Conservation (phyloP, 371 early-diverging fungal genomes). For the Circinella umbellata region DNA sequence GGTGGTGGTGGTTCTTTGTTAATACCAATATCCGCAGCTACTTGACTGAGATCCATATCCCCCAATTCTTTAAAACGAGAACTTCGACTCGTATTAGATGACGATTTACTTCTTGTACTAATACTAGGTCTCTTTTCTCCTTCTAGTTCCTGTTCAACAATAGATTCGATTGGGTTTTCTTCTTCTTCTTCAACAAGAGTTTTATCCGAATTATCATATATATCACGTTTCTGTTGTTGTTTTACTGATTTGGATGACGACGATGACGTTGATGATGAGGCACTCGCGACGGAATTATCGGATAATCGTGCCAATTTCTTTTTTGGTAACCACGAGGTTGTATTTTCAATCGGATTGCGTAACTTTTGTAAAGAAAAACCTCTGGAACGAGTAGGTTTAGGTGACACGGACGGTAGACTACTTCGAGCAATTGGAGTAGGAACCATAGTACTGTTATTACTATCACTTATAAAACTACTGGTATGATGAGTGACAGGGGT, state of each 20-base stretch:
- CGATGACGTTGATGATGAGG: background rate
- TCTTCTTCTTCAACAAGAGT: background rate
- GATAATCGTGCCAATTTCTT: background rate
- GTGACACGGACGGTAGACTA: background rate
- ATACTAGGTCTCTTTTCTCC: background rate
- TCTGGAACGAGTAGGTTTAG: background rate
- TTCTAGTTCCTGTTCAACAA: background rate
- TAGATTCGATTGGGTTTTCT: background rate
- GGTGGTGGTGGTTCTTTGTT: background rate
- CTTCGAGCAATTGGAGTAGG: background rate
- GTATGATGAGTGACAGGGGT: background rate
- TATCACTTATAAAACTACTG: too few species aligned
- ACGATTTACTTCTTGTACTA: background rate
- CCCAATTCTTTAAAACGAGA: slow-evolving; percentile 17
- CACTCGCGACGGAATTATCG: background rate
- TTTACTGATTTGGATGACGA: background rate
- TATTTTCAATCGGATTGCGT: slow-evolving; percentile 1
- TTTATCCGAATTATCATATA: background rate
- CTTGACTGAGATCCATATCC: slow-evolving; percentile 9
- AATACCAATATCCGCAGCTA: background rate
- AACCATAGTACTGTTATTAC: too few species aligned
- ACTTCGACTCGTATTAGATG: slow-evolving; percentile 5
- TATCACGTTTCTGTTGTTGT: background rate
- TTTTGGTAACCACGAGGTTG: background rate
- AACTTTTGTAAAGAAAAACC: background rate